These are phyloP conservation scores for Penicillium sp. DNA, from an alignment of 2,329 filamentous ascomycete genomes.

Conservation along the genomic window DNA sequence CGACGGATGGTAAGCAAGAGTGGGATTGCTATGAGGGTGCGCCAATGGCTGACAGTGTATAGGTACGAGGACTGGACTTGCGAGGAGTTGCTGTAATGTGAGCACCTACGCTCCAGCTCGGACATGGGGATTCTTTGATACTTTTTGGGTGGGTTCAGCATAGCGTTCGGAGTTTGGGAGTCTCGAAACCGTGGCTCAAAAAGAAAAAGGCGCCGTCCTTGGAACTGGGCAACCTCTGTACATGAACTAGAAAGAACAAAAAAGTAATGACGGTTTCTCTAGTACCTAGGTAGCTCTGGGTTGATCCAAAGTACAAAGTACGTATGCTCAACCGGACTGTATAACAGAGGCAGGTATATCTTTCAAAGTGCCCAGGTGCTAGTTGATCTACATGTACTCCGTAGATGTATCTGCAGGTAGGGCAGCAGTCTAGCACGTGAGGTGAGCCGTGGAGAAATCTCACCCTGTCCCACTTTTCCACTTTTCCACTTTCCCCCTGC, in stretches of 20 bases:
- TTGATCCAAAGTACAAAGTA: too few relatives aligned
- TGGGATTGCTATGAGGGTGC: neutral
- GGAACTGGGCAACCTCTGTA: slow-evolving; percentile 17
- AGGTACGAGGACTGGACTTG: slow-evolving; percentile 99
- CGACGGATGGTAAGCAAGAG: slow-evolving; percentile 74
- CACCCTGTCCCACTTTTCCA: slow-evolving; percentile 8
- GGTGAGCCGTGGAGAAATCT: slow-evolving; percentile 1
- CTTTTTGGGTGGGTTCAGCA: slow-evolving; percentile 30
- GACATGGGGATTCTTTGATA: slow-evolving; percentile 15
- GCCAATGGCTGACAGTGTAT: slow-evolving; percentile 6
- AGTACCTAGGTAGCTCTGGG: neutral
- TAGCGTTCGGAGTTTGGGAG: slow-evolving; percentile 43
- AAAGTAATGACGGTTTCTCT: slow-evolving; percentile 21
- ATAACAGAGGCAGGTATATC: too few relatives aligned
- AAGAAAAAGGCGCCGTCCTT: slow-evolving; percentile 16
- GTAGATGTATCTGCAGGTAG: too few relatives aligned
- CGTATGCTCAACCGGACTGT: too few relatives aligned
- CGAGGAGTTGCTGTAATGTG: slow-evolving; percentile 71
- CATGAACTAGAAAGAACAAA: slow-evolving; percentile 20
- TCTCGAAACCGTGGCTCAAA: slow-evolving; percentile 22
- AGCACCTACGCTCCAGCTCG: slow-evolving; percentile 11
- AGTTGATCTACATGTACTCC: too few relatives aligned
- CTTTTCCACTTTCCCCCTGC: neutral
- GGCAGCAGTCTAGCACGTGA: slow-evolving; percentile 1
- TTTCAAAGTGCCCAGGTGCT: too few relatives aligned